Base-by-base conservation (phyloP, 2,329 filamentous ascomycete genomes). In the Aureobasidium pullulans region DNA sequence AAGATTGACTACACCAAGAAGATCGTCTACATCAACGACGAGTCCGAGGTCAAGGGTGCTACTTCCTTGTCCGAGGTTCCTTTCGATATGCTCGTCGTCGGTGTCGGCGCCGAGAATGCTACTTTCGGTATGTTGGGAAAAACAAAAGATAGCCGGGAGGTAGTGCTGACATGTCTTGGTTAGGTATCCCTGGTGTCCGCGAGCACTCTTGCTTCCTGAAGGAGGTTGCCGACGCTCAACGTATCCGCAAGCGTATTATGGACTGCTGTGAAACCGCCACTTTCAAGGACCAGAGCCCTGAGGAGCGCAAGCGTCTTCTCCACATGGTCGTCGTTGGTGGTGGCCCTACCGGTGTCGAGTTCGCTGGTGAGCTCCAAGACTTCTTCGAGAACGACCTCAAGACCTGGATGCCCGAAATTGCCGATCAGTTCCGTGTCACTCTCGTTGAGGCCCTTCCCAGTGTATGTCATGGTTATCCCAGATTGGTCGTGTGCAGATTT, bases 241-340 rank as follows among this genome's bases (percentile, higher is more conserved):
- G 85, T 71, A 99, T 99, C 72, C 90, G 94, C 71, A 96, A 93
- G 82, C 91, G 90, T 77, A 96, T 99, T 76, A 99, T 99, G 94
- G 94, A 99, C 79, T 99, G 94, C 74, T 92, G 96, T 67, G 94
- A 99, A 79, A 96, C 93, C 37, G 94, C 94, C 56, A 93, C 90
- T 63, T 96, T 99, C 87, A 97, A 97, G 84, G 93, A 91, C 71
- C 94, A 99, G 79, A 81, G 84, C 39, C 79, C 83, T 15, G 90
- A 94, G 66, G 95, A 99, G 77, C 80, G 96, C 71, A 87, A 95
- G 79, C 90, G 94, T 66, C 85, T 99, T 68, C 83, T 99, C 73
- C 93, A 97, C 82, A 97, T 97, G 92, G 94, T 99, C 59, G 93
- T 81, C 13, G 78, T 80, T 23, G 78, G 93, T 67, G 93, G 93